Evolutionary conservation across 176 grass and related monocot species (phyloP), one percentile per base, ranked within the genome.

Genomic region (Poa pratensis): DNA sequence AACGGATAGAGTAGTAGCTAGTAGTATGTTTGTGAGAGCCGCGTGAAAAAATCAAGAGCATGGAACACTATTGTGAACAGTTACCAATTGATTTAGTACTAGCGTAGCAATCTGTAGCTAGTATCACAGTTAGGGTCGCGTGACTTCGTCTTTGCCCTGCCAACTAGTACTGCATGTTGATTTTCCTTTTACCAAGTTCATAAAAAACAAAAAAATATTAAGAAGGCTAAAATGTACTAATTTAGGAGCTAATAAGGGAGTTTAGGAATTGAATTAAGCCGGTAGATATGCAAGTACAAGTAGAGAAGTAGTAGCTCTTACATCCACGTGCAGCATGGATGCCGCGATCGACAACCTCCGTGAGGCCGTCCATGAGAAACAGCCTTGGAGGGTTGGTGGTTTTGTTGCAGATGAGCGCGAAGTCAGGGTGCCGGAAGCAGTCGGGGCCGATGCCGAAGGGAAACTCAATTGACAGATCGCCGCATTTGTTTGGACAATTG

Each of bases 381-480:
- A 92, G 75, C 35, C 61, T 92, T 0, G 68, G 49, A 7, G 54
- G 57, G 18, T 73, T 4, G 4, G 2, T 49, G 7, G 67, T 51
- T 9, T 70, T 9, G 75, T 72, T n/a, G 84, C 91, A 92, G 30
- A 75, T 78, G 24, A 92, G 80, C 4, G 40, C 18, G 26, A 92
- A 90, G 8, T 58, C 52, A 0, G 60, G 23, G 0, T 76, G 14
- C 2, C 72, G 49, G 22, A 26, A 92, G 61, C 90, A 91, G 27
- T 8, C n/a, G 1, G 37, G 27, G 3, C 62, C 81, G 20, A 85
- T 50, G 12, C 90, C 86, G 10, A 88, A 86, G 22, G 82, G 90
- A 26, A 82, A 64, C 26, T 7, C 13, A 5, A 32, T 17, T 1
- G 2, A 4, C 13, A 0, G 26, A 64, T 30, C 5, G 2, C 89